These are phyloP conservation scores for Malus fusca DNA, from an alignment of 306 rosid genomes.

Conservation along the genomic window DNA sequence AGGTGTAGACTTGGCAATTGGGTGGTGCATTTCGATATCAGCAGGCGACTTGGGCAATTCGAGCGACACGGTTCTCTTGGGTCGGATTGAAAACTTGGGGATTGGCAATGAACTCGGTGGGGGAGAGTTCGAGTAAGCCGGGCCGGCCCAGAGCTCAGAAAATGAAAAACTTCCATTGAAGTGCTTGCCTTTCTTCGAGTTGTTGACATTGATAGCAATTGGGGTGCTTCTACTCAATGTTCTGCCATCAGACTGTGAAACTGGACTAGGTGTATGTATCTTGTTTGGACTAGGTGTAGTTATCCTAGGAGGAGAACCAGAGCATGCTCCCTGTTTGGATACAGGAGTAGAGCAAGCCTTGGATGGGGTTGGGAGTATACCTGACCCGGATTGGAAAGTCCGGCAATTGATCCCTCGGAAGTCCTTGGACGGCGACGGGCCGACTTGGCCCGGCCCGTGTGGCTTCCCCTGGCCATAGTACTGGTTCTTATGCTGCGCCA, in stretches of 20 bases:
- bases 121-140: constrained; percentile 88
- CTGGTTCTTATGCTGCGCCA: constrained; percentile 67
- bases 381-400: constrained; percentile 58
- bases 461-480: constrained; percentile 37
- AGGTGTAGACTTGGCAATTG: constrained; percentile 58
- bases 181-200: constrained; percentile 15
- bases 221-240: constrained; percentile 32
- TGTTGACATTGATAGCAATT: constrained; percentile 39
- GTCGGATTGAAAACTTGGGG: constrained; percentile 61
- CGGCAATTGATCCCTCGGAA: constrained; percentile 62
- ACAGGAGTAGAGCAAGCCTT: constrained; percentile 30
- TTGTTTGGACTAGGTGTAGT: constrained; percentile 22
- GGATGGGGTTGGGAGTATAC: constrained; percentile 59
- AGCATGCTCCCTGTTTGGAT: constrained; percentile 16
- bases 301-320: constrained; percentile 29
- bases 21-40: constrained; percentile 28
- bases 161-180: constrained; percentile 35
- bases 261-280: neutral
- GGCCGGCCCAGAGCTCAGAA: constrained; percentile 94
- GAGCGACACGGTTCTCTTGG: constrained; percentile 65
- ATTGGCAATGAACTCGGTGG: constrained; percentile 91
- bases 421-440: constrained; percentile 37
- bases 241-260: constrained; percentile 21
- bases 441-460: constrained; percentile 36
- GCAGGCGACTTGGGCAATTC: constrained; percentile 41